Percentiles rank a stretch among this genome's conserved stretches.
These are phyloP conservation scores for Ustilago hordei DNA, from an alignment of 1,284 basidiomycete species.

Conservation along the genomic window DNA sequence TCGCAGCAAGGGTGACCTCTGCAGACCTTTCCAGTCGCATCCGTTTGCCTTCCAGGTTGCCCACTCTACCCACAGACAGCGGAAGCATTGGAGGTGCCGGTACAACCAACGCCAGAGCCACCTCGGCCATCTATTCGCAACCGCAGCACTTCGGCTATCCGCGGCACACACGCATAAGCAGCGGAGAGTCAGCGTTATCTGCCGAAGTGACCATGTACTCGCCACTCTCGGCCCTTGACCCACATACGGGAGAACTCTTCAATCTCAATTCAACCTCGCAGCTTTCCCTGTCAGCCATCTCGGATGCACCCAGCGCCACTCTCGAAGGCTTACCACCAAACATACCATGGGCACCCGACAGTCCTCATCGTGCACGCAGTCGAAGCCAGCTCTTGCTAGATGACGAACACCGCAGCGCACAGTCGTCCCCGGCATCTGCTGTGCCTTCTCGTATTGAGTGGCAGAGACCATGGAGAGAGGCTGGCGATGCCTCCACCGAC, in stretches of 20 bases:
- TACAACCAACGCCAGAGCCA: constrained; percentile 18
- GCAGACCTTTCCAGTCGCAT: constrained; percentile 25
- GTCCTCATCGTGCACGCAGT: constrained; percentile 28
- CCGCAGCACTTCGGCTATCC: constrained; percentile 22
- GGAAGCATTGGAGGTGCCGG: constrained; percentile 8
- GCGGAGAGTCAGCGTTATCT: constrained; percentile 34
- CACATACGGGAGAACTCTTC: constrained; percentile 18
- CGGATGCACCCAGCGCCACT: constrained; percentile 47
- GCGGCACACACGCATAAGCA: constrained; percentile 40
- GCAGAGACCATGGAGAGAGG: constrained; percentile 30
- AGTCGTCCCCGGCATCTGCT: constrained; percentile 37
- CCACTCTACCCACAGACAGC: constrained; percentile 30
- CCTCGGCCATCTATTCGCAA: constrained; percentile 29
- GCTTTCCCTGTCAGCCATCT: constrained; percentile 42
- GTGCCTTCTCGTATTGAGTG: constrained; percentile 16
- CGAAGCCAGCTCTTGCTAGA: constrained; percentile 30
- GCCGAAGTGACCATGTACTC: constrained; percentile 30
- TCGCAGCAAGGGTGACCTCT: constrained; percentile 24
- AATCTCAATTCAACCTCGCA: constrained; percentile 46
- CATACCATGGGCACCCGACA: constrained; percentile 34
- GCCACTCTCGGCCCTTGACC: constrained; percentile 32
- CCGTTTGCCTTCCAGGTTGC: constrained; percentile 32
- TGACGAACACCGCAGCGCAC: constrained; percentile 40
- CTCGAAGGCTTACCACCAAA: constrained; percentile 39
- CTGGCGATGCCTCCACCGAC: constrained; percentile 34